Conservation (phyloP, 768 basidiomycete genomes). For the Arthromyces matolae region DNA sequence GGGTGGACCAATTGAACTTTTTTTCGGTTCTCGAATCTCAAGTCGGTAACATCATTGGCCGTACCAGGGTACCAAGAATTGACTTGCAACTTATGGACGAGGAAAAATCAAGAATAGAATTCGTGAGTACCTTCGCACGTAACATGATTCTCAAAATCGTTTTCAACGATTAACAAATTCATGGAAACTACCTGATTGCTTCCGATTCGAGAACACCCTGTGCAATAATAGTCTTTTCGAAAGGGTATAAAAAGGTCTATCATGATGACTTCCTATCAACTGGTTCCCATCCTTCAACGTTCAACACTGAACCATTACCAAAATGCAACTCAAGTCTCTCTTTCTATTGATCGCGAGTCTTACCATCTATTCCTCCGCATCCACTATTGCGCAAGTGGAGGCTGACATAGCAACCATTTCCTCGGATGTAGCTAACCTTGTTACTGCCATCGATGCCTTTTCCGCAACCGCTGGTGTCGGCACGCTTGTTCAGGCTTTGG, state of each 20-base stretch:
- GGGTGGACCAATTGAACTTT: too few relatives aligned
- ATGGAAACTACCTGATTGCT: too few relatives aligned
- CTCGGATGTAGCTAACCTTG: constrained; percentile 24
- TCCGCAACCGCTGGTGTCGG: constrained; percentile 22
- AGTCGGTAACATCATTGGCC: too few relatives aligned
- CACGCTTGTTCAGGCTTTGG: constrained; percentile 24
- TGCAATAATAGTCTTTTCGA: too few relatives aligned
- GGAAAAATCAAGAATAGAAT: not conserved
- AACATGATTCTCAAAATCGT: not conserved
- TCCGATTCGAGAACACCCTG: not conserved
- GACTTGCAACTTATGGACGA: too few relatives aligned
- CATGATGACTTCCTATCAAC: not conserved
- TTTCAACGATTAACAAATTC: not conserved
- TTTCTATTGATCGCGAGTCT: constrained; percentile 25
- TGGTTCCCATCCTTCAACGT: not conserved
- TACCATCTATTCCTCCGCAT: constrained; percentile 20
- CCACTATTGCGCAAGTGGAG: constrained; percentile 26
- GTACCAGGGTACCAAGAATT: too few relatives aligned
- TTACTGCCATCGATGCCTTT: constrained; percentile 28
- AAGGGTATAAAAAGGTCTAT: not conserved
- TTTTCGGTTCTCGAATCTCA: too few relatives aligned
- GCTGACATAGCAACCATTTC: constrained; percentile 27
- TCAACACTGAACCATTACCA: not conserved
- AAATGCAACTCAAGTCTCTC: constrained; percentile 27
- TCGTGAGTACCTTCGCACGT: not conserved